Evolutionary conservation across 2,329 filamentous ascomycete genomes (phyloP).

Genomic region (Onygena corvina): DNA sequence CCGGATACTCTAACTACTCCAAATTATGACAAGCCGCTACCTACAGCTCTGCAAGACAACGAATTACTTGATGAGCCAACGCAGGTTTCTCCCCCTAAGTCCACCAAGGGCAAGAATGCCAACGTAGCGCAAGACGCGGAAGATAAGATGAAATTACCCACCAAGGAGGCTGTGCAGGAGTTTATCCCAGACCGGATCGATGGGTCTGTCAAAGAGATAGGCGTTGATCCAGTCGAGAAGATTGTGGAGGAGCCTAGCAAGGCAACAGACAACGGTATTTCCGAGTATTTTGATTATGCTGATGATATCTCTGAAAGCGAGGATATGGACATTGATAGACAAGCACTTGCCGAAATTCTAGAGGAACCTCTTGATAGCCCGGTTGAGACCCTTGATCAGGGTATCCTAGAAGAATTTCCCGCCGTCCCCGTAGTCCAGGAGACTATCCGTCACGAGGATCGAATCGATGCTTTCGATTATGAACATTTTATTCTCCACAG

Average conservation of each 20-base stretch:
- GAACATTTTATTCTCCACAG: slow-evolving; percentile 92
- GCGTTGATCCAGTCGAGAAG: neutral
- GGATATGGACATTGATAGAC: slow-evolving; percentile 49
- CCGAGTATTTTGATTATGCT: slow-evolving; percentile 26
- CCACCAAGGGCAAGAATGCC: neutral
- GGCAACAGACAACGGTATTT: slow-evolving; percentile 33
- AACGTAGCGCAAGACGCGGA: too few relatives aligned
- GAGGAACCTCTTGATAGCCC: slow-evolving; percentile 33
- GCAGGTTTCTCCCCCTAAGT: neutral
- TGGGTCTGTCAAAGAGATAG: neutral
- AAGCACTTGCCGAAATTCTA: slow-evolving; percentile 44
- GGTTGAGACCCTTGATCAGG: slow-evolving; percentile 18
- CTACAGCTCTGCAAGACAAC: neutral
- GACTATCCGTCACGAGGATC: slow-evolving; percentile 72
- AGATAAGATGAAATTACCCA: neutral
- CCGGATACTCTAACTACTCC: neutral
- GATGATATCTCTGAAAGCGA: slow-evolving; percentile 2
- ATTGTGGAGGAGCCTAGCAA: too few relatives aligned
- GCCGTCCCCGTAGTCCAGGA: slow-evolving; percentile 35
- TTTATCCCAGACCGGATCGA: slow-evolving; percentile 17
- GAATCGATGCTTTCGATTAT: slow-evolving; percentile 91
- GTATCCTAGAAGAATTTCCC: slow-evolving; percentile 26
- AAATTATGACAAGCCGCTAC: neutral
- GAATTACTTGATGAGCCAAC: neutral
- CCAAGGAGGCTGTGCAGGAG: slow-evolving; percentile 8